Evolutionary conservation across 2,329 filamentous ascomycete species (phyloP), one percentile per base, ranked within the genome.

Genomic region (Cercospora janseana): DNA sequence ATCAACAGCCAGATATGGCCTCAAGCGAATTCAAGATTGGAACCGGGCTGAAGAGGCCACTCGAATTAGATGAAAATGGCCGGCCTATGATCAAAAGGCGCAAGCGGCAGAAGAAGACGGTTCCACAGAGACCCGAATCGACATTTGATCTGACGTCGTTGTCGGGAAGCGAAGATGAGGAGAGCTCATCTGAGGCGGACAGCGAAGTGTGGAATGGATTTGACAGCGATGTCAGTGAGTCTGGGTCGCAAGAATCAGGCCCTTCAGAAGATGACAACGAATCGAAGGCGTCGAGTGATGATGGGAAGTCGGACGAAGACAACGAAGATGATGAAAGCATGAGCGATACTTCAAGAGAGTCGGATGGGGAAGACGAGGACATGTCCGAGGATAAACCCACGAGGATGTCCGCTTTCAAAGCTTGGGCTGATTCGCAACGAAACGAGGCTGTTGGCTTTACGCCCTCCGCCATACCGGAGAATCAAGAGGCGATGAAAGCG

Each of bases 371-470:
- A 41, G 54, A 46, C 15, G 27, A 26, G 12, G 44, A 52, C 12
- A n/a, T 12, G n/a, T 21, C 16, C 10, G 32, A 50, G 9, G 38
- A 73, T 1, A 74, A 71, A 56, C 58, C 59, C 15, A 71, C 71
- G 49, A 68, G 75, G 16, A 70, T 77, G 32, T 85, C 82, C 2
- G 89, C 88, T 0, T 98, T 98, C 77, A 97, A 97, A 69, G 80
- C 86, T 2, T 98, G 93, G 93, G 93, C 93, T 15, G 83, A 85
- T 23, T 82, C 88, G 61, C 86, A 93, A 69, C 81, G 91, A 50
- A 95, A 96, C 62, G 81, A 92, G 61, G 86, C 87, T 4, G 75
- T 94, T 24, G 91, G 90, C 4, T 84, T 83, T 60, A 75, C 73
- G 13, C 80, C 81, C 9, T 75, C 74, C 23, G 52, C 74, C 2